Percentiles rank a stretch among this genome's conserved stretches.
Conservation (phyloP, 169 alveolate genomes). For the Miamiensis avidus region DNA sequence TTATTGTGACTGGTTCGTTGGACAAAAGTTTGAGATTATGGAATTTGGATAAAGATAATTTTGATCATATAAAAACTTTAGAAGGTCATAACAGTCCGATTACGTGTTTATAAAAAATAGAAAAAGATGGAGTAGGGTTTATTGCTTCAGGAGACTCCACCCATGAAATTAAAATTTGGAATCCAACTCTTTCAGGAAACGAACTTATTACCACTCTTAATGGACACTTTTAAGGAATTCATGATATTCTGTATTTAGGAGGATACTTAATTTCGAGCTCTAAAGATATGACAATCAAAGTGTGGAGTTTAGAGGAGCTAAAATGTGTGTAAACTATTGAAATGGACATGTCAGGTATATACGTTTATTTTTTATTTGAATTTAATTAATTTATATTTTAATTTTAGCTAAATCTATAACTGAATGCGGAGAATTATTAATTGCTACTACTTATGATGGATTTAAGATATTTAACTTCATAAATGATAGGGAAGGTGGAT, state of each 20-base stretch:
- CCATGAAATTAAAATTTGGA: background rate
- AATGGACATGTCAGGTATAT: background rate
- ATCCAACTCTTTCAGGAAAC: background rate
- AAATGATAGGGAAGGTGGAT: background rate
- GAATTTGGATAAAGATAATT: background rate
- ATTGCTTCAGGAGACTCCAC: background rate
- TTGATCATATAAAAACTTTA: background rate
- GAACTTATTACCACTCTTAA: background rate
- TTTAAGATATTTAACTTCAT: background rate
- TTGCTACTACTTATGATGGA: background rate
- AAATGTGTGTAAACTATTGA: too few relatives aligned
- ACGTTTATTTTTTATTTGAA: background rate
- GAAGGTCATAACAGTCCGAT: background rate
- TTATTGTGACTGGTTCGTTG: background rate
- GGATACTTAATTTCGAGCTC: background rate
- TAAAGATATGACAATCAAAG: background rate
- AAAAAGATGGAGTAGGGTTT: background rate
- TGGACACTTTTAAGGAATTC: background rate
- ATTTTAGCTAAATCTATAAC: background rate
- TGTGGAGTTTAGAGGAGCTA: background rate
- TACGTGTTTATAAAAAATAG: background rate
- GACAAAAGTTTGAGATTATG: background rate
- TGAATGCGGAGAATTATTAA: background rate
- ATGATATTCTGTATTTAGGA: too few relatives aligned
- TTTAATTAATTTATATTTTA: too few relatives aligned